These are phyloP conservation scores for Phanerodontia chrysosporium DNA, from an alignment of 768 basidiomycete species.

Conservation along the genomic window DNA sequence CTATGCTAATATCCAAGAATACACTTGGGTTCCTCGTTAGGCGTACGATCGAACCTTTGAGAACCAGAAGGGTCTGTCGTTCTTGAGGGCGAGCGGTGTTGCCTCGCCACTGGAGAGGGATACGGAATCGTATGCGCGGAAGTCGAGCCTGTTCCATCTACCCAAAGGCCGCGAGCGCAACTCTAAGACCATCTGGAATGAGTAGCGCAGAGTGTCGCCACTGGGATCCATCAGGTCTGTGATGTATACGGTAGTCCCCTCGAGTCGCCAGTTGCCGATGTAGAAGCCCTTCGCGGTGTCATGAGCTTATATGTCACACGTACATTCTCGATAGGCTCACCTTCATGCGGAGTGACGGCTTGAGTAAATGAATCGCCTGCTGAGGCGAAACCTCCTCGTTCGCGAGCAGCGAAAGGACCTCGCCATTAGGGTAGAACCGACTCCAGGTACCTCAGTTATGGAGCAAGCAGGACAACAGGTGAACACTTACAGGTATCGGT, in stretches of 20 bases:
- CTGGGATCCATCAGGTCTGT: conserved; percentile 57
- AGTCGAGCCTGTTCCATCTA: conserved; percentile 78
- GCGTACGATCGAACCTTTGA: conserved; percentile 78
- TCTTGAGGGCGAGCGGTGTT: conserved; percentile 64
- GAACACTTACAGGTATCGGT: conserved; percentile 74
- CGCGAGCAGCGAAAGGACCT: conserved; percentile 79
- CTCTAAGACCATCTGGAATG: conserved; percentile 69
- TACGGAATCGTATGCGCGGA: conserved; percentile 70
- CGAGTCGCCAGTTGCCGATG: conserved; percentile 70
- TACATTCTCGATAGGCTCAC: conserved; percentile 29
- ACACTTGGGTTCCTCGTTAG: neutral
- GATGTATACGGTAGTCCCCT: conserved; percentile 55
- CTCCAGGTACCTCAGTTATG: conserved; percentile 31
- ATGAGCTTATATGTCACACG: neutral
- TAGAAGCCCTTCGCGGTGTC: conserved; percentile 55
- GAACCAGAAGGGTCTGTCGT: conserved; percentile 92
- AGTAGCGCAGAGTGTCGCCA: conserved; percentile 40
- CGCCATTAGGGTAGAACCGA: conserved; percentile 84
- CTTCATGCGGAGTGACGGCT: conserved; percentile 76
- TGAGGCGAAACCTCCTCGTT: conserved; percentile 74
- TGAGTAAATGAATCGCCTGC: conserved; percentile 70
- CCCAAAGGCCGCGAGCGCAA: conserved; percentile 79
- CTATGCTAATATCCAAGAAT: neutral
- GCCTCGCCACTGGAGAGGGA: conserved; percentile 73
- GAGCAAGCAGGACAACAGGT: neutral